Base-by-base conservation (phyloP, 768 basidiomycete species). In the Boletus subparvulus region DNA sequence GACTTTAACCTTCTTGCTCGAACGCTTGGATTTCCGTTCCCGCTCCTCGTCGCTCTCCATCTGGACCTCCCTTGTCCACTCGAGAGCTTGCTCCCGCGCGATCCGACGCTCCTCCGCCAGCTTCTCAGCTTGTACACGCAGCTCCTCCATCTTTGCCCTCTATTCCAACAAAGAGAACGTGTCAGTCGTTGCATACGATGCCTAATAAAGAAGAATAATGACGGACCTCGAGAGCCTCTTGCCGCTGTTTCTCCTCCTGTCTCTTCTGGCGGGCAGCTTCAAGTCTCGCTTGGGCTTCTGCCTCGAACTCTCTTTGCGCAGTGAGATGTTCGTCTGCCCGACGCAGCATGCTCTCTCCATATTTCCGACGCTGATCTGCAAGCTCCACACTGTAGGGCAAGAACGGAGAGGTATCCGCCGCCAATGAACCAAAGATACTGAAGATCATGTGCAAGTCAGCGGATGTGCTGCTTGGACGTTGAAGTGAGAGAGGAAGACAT, bases 311-410 rank as follows among this genome's bases (percentile, higher is more conserved):
- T 51, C 81, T 77, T 68, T 96, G 94, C 17, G 81, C 77, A 5
- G 80, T 73, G 24, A 93, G 75, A 66, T 96, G 93, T 41, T 90
- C 92, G 12, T 91, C 88, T 3, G 85, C 87, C 50, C 86, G 86
- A 53, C 90, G 81, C 51, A 96, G 69, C 80, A 98, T 86, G 65
- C 81, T 87, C 58, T 92, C 88, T 13, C 94, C 94, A 64, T 98
- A 99, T 69, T 89, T 88, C 39, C 86, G 81, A 43, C 97, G 85
- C 62, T 96, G 90, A 62, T 94, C 89, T 0, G 94, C 93, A 45
- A 98, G 81, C 47, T 96, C 94, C 11, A 82, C 79, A 63, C 80
- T 90, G 73, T 98, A 98, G 0, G 94, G 92, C 17, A 95, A 78
- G 47, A 80, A 74, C 0, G 81, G 69, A 0, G 87, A 80, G 53